Conservation (phyloP, 495 filamentous ascomycete genomes). For the Trypethelium eluteriae region DNA sequence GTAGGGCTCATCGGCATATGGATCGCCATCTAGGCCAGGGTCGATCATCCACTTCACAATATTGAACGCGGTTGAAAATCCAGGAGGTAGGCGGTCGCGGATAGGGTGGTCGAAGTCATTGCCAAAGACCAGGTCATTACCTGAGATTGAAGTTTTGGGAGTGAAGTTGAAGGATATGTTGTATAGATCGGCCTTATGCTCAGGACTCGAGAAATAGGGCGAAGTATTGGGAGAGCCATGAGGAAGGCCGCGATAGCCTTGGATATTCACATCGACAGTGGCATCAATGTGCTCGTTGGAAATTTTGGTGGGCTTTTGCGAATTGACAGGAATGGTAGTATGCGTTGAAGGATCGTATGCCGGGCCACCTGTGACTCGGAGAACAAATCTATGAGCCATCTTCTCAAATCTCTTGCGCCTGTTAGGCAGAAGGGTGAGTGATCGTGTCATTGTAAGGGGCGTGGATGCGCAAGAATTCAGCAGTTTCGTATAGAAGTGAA, state of each 20-base stretch:
- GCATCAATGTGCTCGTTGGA: constrained; percentile 50
- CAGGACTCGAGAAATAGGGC: constrained; percentile 63
- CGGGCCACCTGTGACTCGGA: constrained; percentile 67
- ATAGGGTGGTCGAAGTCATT: constrained; percentile 91
- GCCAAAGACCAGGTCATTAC: constrained; percentile 72
- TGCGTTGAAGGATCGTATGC: constrained; percentile 61
- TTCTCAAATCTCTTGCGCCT: neutral
- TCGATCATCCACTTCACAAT: constrained; percentile 82
- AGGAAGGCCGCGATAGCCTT: constrained; percentile 42
- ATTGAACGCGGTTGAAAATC: constrained; percentile 70
- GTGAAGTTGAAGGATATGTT: constrained; percentile 68
- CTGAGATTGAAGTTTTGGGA: constrained; percentile 58
- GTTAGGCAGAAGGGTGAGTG: neutral
- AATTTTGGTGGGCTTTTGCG: constrained; percentile 48
- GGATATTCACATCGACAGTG: constrained; percentile 62
- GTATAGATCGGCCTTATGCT: constrained; percentile 70
- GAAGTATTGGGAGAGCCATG: constrained; percentile 39
- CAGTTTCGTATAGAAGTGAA: neutral
- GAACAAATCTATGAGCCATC: constrained; percentile 51
- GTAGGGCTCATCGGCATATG: constrained; percentile 76
- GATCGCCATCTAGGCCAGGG: constrained; percentile 78
- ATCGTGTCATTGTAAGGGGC: neutral
- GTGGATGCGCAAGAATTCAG: neutral
- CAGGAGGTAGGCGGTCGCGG: constrained; percentile 74
- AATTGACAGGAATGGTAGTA: constrained; percentile 65